Conservation (phyloP, 257 asterid species). For the Penstemon davidsonii region DNA sequence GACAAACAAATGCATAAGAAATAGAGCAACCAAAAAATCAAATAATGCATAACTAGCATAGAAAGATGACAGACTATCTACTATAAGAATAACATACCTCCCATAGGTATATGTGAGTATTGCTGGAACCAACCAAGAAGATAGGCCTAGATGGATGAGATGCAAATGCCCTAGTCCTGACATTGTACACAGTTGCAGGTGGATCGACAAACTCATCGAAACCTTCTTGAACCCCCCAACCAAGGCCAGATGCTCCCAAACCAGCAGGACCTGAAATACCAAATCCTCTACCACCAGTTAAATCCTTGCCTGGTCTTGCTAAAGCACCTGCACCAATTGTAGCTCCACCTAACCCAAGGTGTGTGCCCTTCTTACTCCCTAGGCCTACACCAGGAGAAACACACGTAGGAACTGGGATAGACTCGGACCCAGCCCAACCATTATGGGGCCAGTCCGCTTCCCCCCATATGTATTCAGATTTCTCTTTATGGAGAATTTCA, state of each 20-base stretch:
- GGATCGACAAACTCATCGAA: slow-evolving; percentile 84
- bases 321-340: slow-evolving; percentile 59
- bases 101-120: slow-evolving; percentile 91
- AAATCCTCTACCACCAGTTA: slow-evolving; percentile 58
- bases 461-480: slow-evolving; percentile 78
- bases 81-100: slow-evolving; percentile 53
- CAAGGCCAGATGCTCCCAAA: slow-evolving; percentile 59
- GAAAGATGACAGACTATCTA: neutral
- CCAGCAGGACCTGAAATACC: slow-evolving; percentile 70
- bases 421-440: slow-evolving; percentile 86
- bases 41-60: neutral
- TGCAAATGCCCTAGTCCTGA: slow-evolving; percentile 74
- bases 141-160: slow-evolving; percentile 91
- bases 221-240: slow-evolving; percentile 90
- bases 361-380: slow-evolving; percentile 67
- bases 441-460: slow-evolving; percentile 93
- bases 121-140: slow-evolving; percentile 95
- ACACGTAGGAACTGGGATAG: slow-evolving; percentile 69
- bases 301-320: slow-evolving; percentile 53
- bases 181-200: slow-evolving; percentile 77
- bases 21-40: slow-evolving; percentile 12
- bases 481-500: slow-evolving; percentile 48
- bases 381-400: slow-evolving; percentile 84
- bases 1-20: slow-evolving; percentile 1
- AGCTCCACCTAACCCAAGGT: slow-evolving; percentile 84